Evolutionary conservation across 2,329 filamentous ascomycete species (phyloP), one percentile per base, ranked within the genome.

Genomic region (Pyrenochaeta sp.): DNA sequence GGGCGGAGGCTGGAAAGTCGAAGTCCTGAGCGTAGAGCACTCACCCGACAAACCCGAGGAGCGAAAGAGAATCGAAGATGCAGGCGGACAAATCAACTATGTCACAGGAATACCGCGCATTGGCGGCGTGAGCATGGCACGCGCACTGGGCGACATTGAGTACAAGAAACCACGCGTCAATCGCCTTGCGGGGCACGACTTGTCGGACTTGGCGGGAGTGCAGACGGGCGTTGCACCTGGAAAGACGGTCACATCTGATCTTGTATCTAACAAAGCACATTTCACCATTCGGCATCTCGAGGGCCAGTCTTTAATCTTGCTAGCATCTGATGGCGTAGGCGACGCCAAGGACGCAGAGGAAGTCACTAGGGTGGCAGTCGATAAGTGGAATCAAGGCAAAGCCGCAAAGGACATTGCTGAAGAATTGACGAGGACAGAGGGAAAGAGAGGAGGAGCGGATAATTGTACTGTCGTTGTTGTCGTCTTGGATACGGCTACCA

Each of bases 41-140:
- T 43, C 55, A 2, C 68, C 67, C 19, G 61, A 68, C 32, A 55
- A 58, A 10, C 67, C 68, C 0, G 28, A 51, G 5, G 68, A 71
- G 48, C 65, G 64, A 51, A 60, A 61, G 19, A 58, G 68, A 7
- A 56, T 71, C 24, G 65, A 69, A 62, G 60, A 69, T 10, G 59
- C 68, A 4, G 68, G 68, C 24, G 68, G 68, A 3, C 59, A 66
- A 24, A 56, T 69, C 12, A 71, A 67, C 10, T 69, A 65, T 22
- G 53, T 54, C 32, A 67, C 68, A 5, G 68, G 68, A 3, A 63
- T 63, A 13, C 56, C 68, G 0, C 57, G 68, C 19, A 61, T 71
- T 44, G 68, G 68, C n/a, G 68, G 58, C 24, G 67, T 71, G 22
- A 66, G 58, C n/a, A 71, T 71, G 68, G 62, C 67, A 30, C 64